Evolutionary conservation across 129 eudicot genomes (phyloP).

Genomic region (sunflower (Helianthus annuus)): HanXRQr2.0-SUNRISE NC_035437.2:13991498-13991997

Average conservation of each 20-base stretch:
- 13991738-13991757: not conserved
- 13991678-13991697: too few relatives aligned
- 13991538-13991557: too few relatives aligned
- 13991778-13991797: conserved; percentile 1
- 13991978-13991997: conserved; percentile 34
- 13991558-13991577: too few relatives aligned
- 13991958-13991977: conserved; percentile 41
- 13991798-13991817: conserved; percentile 16
- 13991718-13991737: not conserved
- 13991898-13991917: conserved; percentile 34
- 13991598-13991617: too few relatives aligned
- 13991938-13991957: conserved; percentile 44
- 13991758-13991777: conserved; percentile 3
- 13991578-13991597: too few relatives aligned
- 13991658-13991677: too few relatives aligned
- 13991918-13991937: conserved; percentile 47
- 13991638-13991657: too few relatives aligned
- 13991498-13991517: too few relatives aligned
- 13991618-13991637: too few relatives aligned
- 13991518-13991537: too few relatives aligned
- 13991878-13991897: conserved; percentile 33
- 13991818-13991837: conserved; percentile 4
- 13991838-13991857: conserved; percentile 39
- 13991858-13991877: conserved; percentile 18
- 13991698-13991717: not conserved